phyloP scores from a whole-genome alignment of 2,329 filamentous ascomycete species.

The Septoria petroselini region DNA sequence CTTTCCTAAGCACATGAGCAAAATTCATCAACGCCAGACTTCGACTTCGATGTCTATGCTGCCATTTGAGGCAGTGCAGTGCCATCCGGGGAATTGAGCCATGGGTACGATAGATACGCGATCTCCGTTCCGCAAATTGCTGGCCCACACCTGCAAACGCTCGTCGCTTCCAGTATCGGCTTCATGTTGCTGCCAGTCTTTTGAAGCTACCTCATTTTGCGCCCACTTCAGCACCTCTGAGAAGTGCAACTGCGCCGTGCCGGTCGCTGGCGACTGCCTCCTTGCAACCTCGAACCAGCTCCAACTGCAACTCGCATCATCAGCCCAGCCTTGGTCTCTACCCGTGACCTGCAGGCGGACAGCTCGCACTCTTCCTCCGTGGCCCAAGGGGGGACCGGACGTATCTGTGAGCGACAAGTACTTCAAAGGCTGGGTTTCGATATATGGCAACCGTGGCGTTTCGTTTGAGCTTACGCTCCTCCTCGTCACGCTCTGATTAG shows the following conservation, averaged over 20 bases:
- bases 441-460: slow-evolving; percentile 9
- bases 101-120: slow-evolving; percentile 20
- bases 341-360: slow-evolving; percentile 12
- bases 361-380: slow-evolving; percentile 13
- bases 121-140: slow-evolving; percentile 17
- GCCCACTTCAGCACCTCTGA: slow-evolving; percentile 3
- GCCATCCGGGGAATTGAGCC: slow-evolving; percentile 21
- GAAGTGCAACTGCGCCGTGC: not conserved
- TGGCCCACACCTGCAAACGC: slow-evolving; percentile 13
- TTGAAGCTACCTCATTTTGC: slow-evolving; percentile 12
- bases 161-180: slow-evolving; percentile 4
- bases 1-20: too few relatives aligned
- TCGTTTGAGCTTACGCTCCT: slow-evolving; percentile 9
- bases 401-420: not conserved
- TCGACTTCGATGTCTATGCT: slow-evolving; percentile 24
- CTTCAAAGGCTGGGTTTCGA: slow-evolving; percentile 16
- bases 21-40: slow-evolving; percentile 20
- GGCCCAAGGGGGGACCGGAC: not conserved
- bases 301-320: slow-evolving; percentile 16
- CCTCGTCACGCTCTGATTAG: not conserved
- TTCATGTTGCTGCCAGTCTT: slow-evolving; percentile 14
- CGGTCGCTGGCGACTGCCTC: slow-evolving; percentile 1
- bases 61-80: slow-evolving; percentile 15
- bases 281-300: slow-evolving; percentile 21
- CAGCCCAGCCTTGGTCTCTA: slow-evolving; percentile 23